Evolutionary conservation across 2,329 filamentous ascomycete species (phyloP).

Genomic region (Ceratocystis alfenasii): DNA sequence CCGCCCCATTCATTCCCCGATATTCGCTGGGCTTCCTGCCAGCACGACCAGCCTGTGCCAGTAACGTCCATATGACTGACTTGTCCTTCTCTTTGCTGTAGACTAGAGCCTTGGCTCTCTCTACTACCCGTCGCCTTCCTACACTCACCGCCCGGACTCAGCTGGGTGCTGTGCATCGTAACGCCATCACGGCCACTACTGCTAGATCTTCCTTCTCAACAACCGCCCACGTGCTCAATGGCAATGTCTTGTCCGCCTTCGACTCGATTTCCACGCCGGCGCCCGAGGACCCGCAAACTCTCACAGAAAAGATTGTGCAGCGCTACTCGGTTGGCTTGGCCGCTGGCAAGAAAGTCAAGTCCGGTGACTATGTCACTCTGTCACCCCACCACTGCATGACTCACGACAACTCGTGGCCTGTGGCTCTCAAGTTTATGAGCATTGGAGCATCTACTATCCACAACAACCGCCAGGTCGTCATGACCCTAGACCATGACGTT

Average conservation of each 20-base stretch:
- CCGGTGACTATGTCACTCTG: conserved; percentile 77
- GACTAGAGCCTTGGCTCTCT: conserved; percentile 17
- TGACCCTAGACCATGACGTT: conserved; percentile 80
- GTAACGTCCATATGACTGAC: background rate
- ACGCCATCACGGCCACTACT: background rate
- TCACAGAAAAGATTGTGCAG: conserved; percentile 91
- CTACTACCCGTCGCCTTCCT: conserved; percentile 18
- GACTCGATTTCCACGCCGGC: conserved; percentile 11
- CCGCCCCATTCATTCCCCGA: background rate
- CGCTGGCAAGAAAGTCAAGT: conserved; percentile 59
- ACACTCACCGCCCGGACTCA: background rate
- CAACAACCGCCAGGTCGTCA: conserved; percentile 33
- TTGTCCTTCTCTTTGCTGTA: background rate
- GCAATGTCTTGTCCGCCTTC: conserved; percentile 15
- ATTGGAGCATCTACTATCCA: conserved; percentile 64
- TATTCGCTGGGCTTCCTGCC: background rate
- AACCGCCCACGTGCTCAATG: conserved; percentile 21
- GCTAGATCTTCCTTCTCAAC: conserved; percentile 15
- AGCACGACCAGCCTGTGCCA: background rate
- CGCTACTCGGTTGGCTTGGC: conserved; percentile 64
- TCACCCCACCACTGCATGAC: conserved; percentile 51
- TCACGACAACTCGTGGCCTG: conserved; percentile 72
- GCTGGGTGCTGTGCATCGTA: conserved; percentile 8
- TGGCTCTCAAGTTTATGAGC: conserved; percentile 63
- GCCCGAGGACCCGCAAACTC: conserved; percentile 51